Conservation (phyloP, 441 rosid species). For the Theobroma grandiflorum region DNA sequence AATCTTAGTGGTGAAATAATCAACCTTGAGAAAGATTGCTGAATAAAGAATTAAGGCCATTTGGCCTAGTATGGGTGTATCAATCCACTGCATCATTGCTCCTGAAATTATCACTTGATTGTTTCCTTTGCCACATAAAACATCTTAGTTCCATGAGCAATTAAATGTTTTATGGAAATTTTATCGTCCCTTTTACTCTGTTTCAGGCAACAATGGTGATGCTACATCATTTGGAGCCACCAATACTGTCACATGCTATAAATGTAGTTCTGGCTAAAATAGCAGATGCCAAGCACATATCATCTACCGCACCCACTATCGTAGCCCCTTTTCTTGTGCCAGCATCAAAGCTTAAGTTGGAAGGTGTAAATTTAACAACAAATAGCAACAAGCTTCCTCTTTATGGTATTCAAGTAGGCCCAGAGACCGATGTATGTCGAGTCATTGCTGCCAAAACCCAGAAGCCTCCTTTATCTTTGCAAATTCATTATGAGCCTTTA, state of each 20-base stretch:
- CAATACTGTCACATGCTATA: constrained; percentile 60
- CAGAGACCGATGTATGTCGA: constrained; percentile 55
- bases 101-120: neutral
- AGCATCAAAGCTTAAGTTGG: constrained; percentile 68
- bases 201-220: constrained; percentile 56
- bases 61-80: neutral
- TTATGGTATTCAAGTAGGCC: constrained; percentile 65
- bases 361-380: constrained; percentile 42
- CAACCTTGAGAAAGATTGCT: neutral
- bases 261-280: constrained; percentile 61
- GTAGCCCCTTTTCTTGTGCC: constrained; percentile 63
- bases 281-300: constrained; percentile 31
- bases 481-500: constrained; percentile 72
- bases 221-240: constrained; percentile 64
- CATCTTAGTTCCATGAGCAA: neutral
- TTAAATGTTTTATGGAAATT: neutral
- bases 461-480: constrained; percentile 59
- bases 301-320: constrained; percentile 44
- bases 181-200: neutral
- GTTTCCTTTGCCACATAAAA: neutral
- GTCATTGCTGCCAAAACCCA: constrained; percentile 52
- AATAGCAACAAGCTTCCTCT: constrained; percentile 46
- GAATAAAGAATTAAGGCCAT: neutral
- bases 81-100: neutral
- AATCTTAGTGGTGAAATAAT: neutral